Evolutionary conservation across 345 rosid species (phyloP).

Genomic region (Arabidopsis arenosa): DNA sequence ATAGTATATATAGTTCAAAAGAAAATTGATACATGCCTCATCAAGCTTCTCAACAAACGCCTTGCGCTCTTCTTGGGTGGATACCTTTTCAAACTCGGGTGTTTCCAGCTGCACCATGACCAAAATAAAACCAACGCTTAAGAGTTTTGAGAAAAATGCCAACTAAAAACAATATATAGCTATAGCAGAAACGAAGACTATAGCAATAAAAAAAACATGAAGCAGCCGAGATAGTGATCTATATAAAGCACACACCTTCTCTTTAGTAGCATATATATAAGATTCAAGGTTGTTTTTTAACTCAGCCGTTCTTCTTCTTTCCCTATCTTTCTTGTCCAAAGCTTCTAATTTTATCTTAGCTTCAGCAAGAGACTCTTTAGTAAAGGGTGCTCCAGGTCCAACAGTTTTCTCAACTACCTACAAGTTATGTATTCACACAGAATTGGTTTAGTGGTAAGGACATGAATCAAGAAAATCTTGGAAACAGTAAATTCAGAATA

Average conservation of each 20-base stretch:
- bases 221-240: neutral
- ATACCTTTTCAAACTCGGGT: constrained; percentile 68
- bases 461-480: constrained; percentile 4
- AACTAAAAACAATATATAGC: neutral
- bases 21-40: constrained; percentile 55
- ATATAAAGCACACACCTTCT: constrained; percentile 59
- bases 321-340: constrained; percentile 85
- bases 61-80: constrained; percentile 78
- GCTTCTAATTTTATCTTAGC: constrained; percentile 77
- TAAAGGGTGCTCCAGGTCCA: constrained; percentile 79
- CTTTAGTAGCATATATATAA: constrained; percentile 94
- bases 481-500: constrained; percentile 6
- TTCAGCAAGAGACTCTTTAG: constrained; percentile 69
- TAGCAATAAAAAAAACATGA: constrained; percentile 15
- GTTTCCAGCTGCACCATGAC: constrained; percentile 69
- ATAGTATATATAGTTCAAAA: neutral
- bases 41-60: constrained; percentile 85
- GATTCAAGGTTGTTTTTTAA: constrained; percentile 92
- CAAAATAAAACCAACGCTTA: constrained; percentile 21
- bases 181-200: neutral
- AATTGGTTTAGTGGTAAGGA: constrained; percentile 16
- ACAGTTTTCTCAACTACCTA: constrained; percentile 79
- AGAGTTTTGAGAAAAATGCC: constrained; percentile 23
- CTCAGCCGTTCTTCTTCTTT: constrained; percentile 93
- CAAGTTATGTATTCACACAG: constrained; percentile 15